A percentile compares a stretch with the other conserved stretches of the same genome.
These are phyloP conservation scores for Aspergillus tubingensis DNA, from an alignment of 2,329 filamentous ascomycete genomes.

Conservation along the genomic window DNA sequence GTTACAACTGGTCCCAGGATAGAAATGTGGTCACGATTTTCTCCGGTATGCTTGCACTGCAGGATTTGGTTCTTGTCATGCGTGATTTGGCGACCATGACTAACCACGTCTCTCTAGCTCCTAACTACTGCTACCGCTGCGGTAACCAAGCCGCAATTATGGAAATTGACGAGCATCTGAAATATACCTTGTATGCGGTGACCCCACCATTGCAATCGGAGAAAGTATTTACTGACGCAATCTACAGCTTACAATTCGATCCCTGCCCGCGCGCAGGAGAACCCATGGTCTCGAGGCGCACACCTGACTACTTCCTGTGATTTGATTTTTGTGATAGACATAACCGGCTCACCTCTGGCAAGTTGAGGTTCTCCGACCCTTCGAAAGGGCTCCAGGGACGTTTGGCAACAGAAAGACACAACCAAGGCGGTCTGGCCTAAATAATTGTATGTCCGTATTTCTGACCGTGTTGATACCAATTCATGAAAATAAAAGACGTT, in stretches of 20 bases:
- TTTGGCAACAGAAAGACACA: slow-evolving; percentile 29
- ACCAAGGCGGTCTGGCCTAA: slow-evolving; percentile 27
- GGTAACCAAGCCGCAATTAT: slow-evolving; percentile 99
- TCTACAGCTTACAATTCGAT: slow-evolving; percentile 92
- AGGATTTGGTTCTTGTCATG: not conserved
- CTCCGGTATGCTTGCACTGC: slow-evolving; percentile 64
- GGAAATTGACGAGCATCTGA: slow-evolving; percentile 99
- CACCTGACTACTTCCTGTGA: slow-evolving; percentile 97
- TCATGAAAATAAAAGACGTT: slow-evolving; percentile 44
- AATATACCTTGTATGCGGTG: slow-evolving; percentile 92
- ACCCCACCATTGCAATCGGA: slow-evolving; percentile 7
- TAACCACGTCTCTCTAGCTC: slow-evolving; percentile 54
- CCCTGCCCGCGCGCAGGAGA: slow-evolving; percentile 96
- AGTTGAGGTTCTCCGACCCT: slow-evolving; percentile 25
- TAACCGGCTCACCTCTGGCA: slow-evolving; percentile 25
- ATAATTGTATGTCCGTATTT: slow-evolving; percentile 40
- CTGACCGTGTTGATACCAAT: slow-evolving; percentile 44
- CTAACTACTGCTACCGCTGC: slow-evolving; percentile 97
- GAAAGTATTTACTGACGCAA: slow-evolving; percentile 4
- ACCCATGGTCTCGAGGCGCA: slow-evolving; percentile 96
- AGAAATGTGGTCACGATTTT: slow-evolving; percentile 98
- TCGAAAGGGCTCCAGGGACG: slow-evolving; percentile 31
- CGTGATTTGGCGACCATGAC: slow-evolving; percentile 8
- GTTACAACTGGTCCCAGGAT: slow-evolving; percentile 99
- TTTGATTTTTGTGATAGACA: slow-evolving; percentile 38